phyloP scores from a whole-genome alignment of 768 basidiomycete species.

The Phanerodontia chrysosporium region DNA sequence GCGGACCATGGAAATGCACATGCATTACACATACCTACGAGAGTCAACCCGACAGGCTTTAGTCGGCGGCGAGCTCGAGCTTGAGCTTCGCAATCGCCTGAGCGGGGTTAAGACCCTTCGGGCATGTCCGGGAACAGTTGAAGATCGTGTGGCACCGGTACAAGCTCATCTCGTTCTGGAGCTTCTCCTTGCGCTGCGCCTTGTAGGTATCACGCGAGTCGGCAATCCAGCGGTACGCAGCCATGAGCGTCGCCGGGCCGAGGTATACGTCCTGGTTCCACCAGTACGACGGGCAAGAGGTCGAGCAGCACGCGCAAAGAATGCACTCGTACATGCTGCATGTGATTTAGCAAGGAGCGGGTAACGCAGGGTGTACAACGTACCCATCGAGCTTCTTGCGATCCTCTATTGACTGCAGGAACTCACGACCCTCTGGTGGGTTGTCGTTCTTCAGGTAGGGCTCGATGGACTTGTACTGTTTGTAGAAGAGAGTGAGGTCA shows the following conservation, averaged over 20 bases:
- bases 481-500: conserved; percentile 89
- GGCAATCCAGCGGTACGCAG: conserved; percentile 97
- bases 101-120: conserved; percentile 93
- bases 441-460: conserved; percentile 94
- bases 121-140: conserved; percentile 97
- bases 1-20: background rate
- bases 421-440: conserved; percentile 80
- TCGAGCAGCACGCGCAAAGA: conserved; percentile 95
- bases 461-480: conserved; percentile 99
- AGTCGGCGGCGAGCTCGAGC: conserved; percentile 79
- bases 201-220: conserved; percentile 85
- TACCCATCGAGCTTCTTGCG: conserved; percentile 83
- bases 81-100: conserved; percentile 92
- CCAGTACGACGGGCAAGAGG: conserved; percentile 97
- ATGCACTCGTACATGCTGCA: conserved; percentile 97
- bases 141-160: conserved; percentile 99
- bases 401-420: conserved; percentile 87
- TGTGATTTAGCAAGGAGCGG: background rate
- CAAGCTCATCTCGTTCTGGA: conserved; percentile 94
- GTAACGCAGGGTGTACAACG: conserved; percentile 22
- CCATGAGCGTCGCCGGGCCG: conserved; percentile 94
- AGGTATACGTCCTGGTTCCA: conserved; percentile 99
- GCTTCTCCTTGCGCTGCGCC: conserved; percentile 79
- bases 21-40: background rate
- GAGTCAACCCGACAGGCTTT: conserved; percentile 18